A percentile compares a stretch with the other conserved stretches of the same genome.
These are phyloP conservation scores for Beauveria scarabaeidicola DNA, from an alignment of 2,329 filamentous ascomycete genomes.

Conservation along the genomic window DNA sequence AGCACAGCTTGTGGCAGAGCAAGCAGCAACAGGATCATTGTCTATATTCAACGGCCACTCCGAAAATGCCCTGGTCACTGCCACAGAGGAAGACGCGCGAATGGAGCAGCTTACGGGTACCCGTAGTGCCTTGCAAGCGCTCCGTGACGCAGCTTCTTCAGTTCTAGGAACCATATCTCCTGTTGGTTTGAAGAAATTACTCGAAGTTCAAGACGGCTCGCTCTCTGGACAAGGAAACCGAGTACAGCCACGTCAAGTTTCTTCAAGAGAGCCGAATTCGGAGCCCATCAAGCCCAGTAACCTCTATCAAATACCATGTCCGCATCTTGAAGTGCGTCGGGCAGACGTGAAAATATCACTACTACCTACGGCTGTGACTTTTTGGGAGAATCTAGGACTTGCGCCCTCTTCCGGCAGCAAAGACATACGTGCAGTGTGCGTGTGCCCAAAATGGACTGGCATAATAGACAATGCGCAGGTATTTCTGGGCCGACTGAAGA, in stretches of 20 bases:
- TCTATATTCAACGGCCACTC: slow-evolving; percentile 22
- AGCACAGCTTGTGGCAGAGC: slow-evolving; percentile 64
- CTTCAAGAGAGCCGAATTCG: slow-evolving; percentile 30
- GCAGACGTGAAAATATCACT: slow-evolving; percentile 63
- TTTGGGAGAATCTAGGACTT: slow-evolving; percentile 76
- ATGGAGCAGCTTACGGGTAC: slow-evolving; percentile 34
- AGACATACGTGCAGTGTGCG: slow-evolving; percentile 60
- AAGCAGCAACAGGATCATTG: slow-evolving; percentile 48
- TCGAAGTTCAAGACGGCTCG: slow-evolving; percentile 51
- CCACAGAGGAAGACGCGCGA: slow-evolving; percentile 23
- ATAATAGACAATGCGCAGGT: slow-evolving; percentile 50
- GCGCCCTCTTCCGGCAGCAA: slow-evolving; percentile 63
- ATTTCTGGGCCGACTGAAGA: slow-evolving; percentile 61
- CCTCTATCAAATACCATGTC: slow-evolving; percentile 55
- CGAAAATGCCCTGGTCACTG: slow-evolving; percentile 11
- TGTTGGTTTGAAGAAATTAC: slow-evolving; percentile 36
- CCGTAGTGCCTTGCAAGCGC: slow-evolving; percentile 40
- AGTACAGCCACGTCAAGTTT: slow-evolving; percentile 39
- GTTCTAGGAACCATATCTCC: slow-evolving; percentile 33
- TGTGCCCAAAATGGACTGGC: slow-evolving; percentile 59
- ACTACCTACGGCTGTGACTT: slow-evolving; percentile 63
- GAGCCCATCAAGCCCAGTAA: slow-evolving; percentile 43
- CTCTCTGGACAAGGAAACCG: slow-evolving; percentile 43
- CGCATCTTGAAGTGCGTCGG: slow-evolving; percentile 64
- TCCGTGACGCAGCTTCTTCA: slow-evolving; percentile 35